phyloP scores from a whole-genome alignment of 768 basidiomycete species.

The Collybia sp. region DNA sequence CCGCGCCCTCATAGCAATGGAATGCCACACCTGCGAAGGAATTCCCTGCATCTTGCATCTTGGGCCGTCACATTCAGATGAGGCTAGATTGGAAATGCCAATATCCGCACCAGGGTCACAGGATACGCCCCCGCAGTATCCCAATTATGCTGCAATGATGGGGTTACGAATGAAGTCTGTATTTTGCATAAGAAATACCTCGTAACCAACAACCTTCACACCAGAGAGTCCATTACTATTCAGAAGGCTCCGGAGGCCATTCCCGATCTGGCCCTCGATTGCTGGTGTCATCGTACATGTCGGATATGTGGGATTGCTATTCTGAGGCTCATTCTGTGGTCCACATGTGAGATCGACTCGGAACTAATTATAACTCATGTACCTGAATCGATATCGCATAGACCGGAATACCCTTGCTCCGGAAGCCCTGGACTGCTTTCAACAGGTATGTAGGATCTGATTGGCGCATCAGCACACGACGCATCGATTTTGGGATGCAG shows the following conservation, averaged over 20 bases:
- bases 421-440: slow-evolving; percentile 68
- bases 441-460: slow-evolving; percentile 70
- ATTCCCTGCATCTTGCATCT: slow-evolving; percentile 50
- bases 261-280: slow-evolving; percentile 56
- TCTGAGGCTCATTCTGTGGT: slow-evolving; percentile 43
- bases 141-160: slow-evolving; percentile 64
- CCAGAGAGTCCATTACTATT: slow-evolving; percentile 54
- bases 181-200: slow-evolving; percentile 5
- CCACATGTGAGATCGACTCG: not conserved
- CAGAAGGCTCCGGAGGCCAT: slow-evolving; percentile 50
- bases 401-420: slow-evolving; percentile 50
- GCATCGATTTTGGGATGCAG: not conserved
- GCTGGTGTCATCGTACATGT: slow-evolving; percentile 50
- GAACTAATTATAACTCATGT: not conserved
- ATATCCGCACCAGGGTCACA: slow-evolving; percentile 33
- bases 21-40: slow-evolving; percentile 65
- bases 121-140: slow-evolving; percentile 59
- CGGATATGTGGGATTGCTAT: slow-evolving; percentile 66
- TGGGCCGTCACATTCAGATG: not conserved
- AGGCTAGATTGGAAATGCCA: no score
- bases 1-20: slow-evolving; percentile 55
- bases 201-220: slow-evolving; percentile 56
- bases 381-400: slow-evolving; percentile 61
- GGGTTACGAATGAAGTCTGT: slow-evolving; percentile 6
- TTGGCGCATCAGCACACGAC: not conserved